Evolutionary conservation across 2,329 filamentous ascomycete genomes (phyloP).

Genomic region (Gaeumannomyces sp.): DNA sequence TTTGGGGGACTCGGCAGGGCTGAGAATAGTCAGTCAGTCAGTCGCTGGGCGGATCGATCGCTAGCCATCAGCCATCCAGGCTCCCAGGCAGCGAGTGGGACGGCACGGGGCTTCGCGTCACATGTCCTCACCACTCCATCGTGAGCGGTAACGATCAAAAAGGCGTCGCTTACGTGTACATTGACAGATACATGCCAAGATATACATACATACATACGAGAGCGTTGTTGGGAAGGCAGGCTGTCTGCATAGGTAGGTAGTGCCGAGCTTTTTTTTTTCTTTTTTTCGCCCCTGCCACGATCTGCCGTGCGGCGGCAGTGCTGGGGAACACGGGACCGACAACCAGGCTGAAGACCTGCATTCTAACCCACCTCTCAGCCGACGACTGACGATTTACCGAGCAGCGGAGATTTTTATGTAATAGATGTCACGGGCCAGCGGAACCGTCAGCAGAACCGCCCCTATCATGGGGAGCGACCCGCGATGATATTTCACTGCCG

Average conservation of each 20-base stretch:
- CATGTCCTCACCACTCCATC: too few species aligned
- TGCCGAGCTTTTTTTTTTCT: too few species aligned
- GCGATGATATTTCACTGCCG: not conserved
- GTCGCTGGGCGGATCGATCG: not conserved
- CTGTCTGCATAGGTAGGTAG: not conserved
- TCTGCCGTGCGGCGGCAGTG: not conserved
- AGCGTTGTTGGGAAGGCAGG: not conserved
- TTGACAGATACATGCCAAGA: too few species aligned
- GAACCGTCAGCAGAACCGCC: constrained; percentile 1
- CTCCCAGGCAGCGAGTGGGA: too few species aligned
- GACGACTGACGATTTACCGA: not conserved
- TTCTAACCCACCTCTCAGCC: not conserved
- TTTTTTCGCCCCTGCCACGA: not conserved
- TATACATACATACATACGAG: not conserved
- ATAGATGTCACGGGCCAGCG: not conserved
- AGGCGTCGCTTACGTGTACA: too few species aligned
- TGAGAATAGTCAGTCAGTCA: not conserved
- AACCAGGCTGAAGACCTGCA: not conserved
- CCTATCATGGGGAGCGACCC: not conserved
- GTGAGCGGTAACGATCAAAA: too few species aligned
- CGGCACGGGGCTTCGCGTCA: too few species aligned
- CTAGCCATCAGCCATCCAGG: not conserved
- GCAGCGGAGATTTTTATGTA: not conserved
- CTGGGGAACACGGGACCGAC: not conserved
- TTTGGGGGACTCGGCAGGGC: not conserved